Conservation (phyloP, 2,329 filamentous ascomycete genomes). For the Fusarium sp. region DNA sequence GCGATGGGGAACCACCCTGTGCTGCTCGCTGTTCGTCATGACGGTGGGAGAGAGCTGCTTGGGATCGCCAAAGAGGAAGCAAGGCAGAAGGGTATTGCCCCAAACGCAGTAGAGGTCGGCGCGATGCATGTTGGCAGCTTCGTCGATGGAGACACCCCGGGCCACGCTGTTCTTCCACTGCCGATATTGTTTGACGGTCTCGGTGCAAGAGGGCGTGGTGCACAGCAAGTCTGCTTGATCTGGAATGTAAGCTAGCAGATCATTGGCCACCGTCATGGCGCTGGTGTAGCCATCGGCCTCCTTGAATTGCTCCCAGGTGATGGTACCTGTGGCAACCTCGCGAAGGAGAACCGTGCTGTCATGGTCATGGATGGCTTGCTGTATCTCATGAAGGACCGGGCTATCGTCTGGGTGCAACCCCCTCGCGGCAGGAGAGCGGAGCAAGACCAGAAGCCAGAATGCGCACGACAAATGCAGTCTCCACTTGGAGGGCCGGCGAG, state of each 20-base stretch:
- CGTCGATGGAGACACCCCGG: slow-evolving; percentile 34
- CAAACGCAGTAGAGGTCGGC: slow-evolving; percentile 37
- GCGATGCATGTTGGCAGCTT: slow-evolving; percentile 40
- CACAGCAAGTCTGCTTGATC: slow-evolving; percentile 16
- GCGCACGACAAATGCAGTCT: slow-evolving; percentile 20
- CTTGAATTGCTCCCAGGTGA: background rate
- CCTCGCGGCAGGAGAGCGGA: slow-evolving; percentile 10
- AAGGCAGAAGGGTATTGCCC: slow-evolving; percentile 39
- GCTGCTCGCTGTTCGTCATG: slow-evolving; percentile 10
- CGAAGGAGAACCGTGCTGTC: background rate
- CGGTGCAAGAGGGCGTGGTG: slow-evolving; percentile 7
- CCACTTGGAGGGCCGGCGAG: slow-evolving; percentile 7
- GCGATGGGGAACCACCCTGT: background rate
- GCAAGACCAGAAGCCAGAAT: slow-evolving; percentile 24
- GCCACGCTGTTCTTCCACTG: background rate
- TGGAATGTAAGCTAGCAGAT: too few relatives aligned
- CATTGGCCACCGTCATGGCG: too few relatives aligned
- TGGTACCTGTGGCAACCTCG: background rate
- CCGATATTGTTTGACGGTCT: background rate
- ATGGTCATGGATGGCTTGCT: too few relatives aligned
- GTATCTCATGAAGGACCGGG: background rate
- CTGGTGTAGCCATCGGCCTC: background rate
- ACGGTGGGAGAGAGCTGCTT: slow-evolving; percentile 33
- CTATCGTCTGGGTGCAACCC: slow-evolving; percentile 18
- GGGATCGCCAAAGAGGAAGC: slow-evolving; percentile 36